Evolutionary conservation across 176 grass and related monocot species (phyloP).

Genomic region (Thalia dealbata): DNA sequence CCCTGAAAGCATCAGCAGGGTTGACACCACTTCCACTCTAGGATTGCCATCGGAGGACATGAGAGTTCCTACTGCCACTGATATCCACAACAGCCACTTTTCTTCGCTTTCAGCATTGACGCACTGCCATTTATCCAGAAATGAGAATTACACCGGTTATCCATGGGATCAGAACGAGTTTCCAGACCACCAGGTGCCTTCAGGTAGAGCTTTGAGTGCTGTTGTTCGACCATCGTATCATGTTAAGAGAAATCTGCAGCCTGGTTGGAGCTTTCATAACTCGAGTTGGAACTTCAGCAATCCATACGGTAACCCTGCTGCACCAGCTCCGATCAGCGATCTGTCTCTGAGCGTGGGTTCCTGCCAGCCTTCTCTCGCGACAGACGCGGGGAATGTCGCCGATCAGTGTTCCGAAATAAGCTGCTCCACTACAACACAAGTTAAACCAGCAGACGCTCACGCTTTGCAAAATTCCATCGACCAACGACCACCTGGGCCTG

Average conservation of each 20-base stretch:
- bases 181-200: background rate
- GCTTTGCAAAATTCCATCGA: background rate
- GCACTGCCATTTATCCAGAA: conserved; percentile 16
- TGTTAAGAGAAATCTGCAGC: conserved; percentile 11
- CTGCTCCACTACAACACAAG: conserved; percentile 38
- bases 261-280: conserved; percentile 9
- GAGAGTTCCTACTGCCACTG: conserved; percentile 18
- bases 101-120: background rate
- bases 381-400: conserved; percentile 21
- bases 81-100: too few relatives aligned
- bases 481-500: background rate
- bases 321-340: conserved; percentile 33
- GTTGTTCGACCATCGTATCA: conserved; percentile 16
- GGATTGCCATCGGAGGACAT: conserved; percentile 5
- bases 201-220: background rate
- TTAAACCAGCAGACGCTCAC: conserved; percentile 8
- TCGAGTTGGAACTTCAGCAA: conserved; percentile 23
- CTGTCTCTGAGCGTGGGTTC: conserved; percentile 51
- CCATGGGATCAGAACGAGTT: conserved; percentile 24
- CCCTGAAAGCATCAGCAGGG: conserved; percentile 14
- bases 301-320: conserved; percentile 11
- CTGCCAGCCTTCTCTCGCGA: conserved; percentile 17
- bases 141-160: background rate
- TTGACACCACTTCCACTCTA: too few relatives aligned
- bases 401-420: conserved; percentile 45